These are phyloP conservation scores for Eutrema salsugineum DNA, from an alignment of 441 rosid species.

Conservation along the genomic window DNA sequence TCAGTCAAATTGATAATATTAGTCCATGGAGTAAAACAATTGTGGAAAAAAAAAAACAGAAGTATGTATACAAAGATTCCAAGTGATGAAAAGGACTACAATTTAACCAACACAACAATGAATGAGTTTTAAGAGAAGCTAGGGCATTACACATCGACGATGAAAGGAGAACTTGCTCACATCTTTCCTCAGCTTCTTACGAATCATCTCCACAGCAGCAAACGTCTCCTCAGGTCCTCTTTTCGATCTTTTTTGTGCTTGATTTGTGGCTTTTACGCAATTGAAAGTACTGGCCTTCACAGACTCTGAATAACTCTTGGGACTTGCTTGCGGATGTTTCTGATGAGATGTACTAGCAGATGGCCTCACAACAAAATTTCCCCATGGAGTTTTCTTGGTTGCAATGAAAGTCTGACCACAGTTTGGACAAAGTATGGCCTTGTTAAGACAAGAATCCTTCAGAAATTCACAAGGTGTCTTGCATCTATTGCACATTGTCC, in stretches of 20 bases:
- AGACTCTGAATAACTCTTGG: neutral
- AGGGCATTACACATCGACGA: too few species aligned
- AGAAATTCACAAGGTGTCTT: conserved; percentile 57
- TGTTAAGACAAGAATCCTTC: conserved; percentile 57
- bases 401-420: conserved; percentile 55
- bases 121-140: too few species aligned
- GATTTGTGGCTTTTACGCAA: neutral
- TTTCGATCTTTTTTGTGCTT: neutral
- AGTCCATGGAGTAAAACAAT: too few species aligned
- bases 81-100: too few species aligned
- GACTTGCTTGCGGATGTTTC: too few species aligned
- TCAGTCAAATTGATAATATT: too few species aligned
- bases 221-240: neutral
- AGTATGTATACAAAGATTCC: too few species aligned
- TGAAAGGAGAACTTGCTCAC: neutral
- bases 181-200: conserved; percentile 39
- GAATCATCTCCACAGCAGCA: conserved; percentile 17
- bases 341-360: too few species aligned
- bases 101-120: too few species aligned
- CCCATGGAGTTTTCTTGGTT: conserved; percentile 32
- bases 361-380: too few species aligned
- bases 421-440: conserved; percentile 63
- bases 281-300: conserved; percentile 1
- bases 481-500: conserved; percentile 80
- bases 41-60: too few species aligned